Conservation (phyloP, 2,329 filamentous ascomycete genomes). For the Domatiomyces catenatus region DNA sequence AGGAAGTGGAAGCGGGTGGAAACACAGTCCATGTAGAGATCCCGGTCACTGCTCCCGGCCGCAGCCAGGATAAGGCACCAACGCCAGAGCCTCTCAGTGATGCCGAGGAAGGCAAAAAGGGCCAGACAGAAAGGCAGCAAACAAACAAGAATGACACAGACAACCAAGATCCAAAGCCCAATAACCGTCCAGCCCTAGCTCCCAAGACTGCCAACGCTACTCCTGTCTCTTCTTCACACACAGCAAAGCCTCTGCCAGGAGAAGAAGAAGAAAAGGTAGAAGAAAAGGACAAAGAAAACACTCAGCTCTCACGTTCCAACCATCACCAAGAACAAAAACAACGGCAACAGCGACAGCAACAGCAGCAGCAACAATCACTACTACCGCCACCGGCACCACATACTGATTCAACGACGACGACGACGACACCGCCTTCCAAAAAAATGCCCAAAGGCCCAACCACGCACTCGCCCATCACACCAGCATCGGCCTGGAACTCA, state of each 20-base stretch:
- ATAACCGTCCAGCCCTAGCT: neutral
- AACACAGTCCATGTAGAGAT: neutral
- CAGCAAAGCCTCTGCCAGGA: neutral
- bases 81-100: neutral
- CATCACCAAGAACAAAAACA: conserved; percentile 4
- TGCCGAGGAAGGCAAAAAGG: neutral
- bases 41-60: neutral
- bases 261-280: conserved; percentile 2
- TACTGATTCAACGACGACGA: neutral
- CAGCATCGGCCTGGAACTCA: neutral
- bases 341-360: neutral
- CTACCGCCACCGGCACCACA: conserved; percentile 7
- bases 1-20: neutral
- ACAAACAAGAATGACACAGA: neutral
- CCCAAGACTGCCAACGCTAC: neutral
- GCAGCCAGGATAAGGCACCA: neutral
- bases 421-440: neutral
- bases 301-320: conserved; percentile 5
- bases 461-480: conserved; percentile 14
- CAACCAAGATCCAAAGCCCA: neutral
- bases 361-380: neutral
- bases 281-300: neutral
- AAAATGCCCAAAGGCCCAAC: neutral
- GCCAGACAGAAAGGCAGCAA: neutral
- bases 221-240: neutral